A percentile compares a stretch with the other conserved stretches of the same genome.
These are phyloP conservation scores for Phyllosticta capitalensis DNA, from an alignment of 2,329 filamentous ascomycete species.

Conservation along the genomic window DNA sequence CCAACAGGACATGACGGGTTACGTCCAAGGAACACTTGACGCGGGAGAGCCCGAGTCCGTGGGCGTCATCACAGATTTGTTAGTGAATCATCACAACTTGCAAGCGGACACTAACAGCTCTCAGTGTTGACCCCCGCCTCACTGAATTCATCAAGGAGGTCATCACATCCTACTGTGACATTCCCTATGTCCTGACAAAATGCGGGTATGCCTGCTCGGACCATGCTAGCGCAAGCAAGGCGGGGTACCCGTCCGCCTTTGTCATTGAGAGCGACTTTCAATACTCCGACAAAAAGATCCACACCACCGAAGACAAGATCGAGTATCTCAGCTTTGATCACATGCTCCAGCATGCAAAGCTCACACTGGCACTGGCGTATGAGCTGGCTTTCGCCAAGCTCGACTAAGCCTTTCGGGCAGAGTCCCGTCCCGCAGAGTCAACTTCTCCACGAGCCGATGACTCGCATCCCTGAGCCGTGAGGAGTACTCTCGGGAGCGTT, in stretches of 20 bases:
- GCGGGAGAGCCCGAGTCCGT: conserved; percentile 76
- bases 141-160: conserved; percentile 87
- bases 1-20: conserved; percentile 94
- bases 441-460: neutral
- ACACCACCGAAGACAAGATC: conserved; percentile 60
- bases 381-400: conserved; percentile 75
- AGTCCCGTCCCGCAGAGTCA: neutral
- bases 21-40: conserved; percentile 70
- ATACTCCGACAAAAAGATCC: conserved; percentile 56
- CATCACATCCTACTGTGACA: conserved; percentile 77
- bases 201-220: conserved; percentile 80
- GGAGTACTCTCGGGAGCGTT: neutral
- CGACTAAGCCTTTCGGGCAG: conserved; percentile 23
- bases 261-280: conserved; percentile 67
- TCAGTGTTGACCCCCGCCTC: conserved; percentile 60
- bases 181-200: conserved; percentile 78
- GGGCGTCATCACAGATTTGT: conserved; percentile 81
- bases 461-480: neutral
- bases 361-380: conserved; percentile 75
- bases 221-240: conserved; percentile 63
- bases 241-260: conserved; percentile 65
- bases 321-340: conserved; percentile 73
- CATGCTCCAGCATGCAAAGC: conserved; percentile 81
- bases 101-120: no score
- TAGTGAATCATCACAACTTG: no score